Percentiles rank a stretch among this genome's conserved stretches.
Evolutionary conservation across 2,329 filamentous ascomycete genomes (phyloP).

Genomic region (Hymenoscyphus fraxineus): DNA sequence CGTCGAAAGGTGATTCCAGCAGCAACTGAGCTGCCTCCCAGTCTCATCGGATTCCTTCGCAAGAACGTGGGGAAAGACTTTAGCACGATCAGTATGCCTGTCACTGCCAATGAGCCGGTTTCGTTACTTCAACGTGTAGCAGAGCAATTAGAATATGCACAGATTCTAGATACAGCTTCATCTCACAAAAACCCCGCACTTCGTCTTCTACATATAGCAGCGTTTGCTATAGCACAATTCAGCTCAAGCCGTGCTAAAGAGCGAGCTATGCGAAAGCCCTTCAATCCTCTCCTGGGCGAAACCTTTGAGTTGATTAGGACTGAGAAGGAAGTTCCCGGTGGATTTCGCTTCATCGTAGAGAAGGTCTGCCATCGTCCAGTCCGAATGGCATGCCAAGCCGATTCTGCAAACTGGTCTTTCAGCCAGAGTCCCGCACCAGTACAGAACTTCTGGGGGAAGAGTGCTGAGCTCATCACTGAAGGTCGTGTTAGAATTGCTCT

Average conservation of each 20-base stretch:
- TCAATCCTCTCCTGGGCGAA: constrained; percentile 94
- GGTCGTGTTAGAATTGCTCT: constrained; percentile 78
- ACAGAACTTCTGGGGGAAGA: constrained; percentile 99
- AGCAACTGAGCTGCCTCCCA: constrained; percentile 77
- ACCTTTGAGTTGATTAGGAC: constrained; percentile 90
- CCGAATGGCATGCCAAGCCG: constrained; percentile 88
- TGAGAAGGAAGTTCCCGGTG: constrained; percentile 65
- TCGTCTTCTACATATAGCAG: constrained; percentile 77
- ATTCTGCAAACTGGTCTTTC: constrained; percentile 80
- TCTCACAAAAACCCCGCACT: constrained; percentile 58
- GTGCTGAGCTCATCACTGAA: constrained; percentile 88
- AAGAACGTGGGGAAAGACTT: constrained; percentile 99
- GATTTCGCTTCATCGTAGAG: constrained; percentile 88
- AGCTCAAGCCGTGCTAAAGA: constrained; percentile 81
- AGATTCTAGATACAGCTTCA: constrained; percentile 73
- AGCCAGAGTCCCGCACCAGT: constrained; percentile 82
- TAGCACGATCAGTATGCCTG: constrained; percentile 95
- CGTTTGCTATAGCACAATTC: constrained; percentile 86
- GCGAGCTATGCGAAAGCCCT: constrained; percentile 89
- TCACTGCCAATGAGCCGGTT: constrained; percentile 89
- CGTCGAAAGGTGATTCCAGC: constrained; percentile 69
- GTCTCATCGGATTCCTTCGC: constrained; percentile 86
- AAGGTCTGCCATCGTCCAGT: constrained; percentile 94
- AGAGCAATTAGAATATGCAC: constrained; percentile 87
- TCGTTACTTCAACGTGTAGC: constrained; percentile 85